phyloP scores from a whole-genome alignment of 2,329 filamentous ascomycete genomes.

The Epichloe gansuensis region DNA sequence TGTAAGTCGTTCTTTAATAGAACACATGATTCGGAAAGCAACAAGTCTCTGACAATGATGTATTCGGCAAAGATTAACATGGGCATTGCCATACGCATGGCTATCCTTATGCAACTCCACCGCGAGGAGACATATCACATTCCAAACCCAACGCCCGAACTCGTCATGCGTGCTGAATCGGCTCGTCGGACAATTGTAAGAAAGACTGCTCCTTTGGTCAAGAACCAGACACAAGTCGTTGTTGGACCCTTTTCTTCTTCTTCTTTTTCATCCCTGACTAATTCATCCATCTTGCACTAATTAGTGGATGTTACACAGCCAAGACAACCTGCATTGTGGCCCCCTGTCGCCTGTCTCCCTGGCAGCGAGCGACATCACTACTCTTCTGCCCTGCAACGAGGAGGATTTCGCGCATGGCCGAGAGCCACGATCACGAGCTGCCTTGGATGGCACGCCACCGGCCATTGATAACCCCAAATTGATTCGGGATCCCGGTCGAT shows the following conservation, averaged over 20 bases:
- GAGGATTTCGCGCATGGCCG: constrained; percentile 35
- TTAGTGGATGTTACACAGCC: constrained; percentile 47
- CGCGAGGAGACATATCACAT: constrained; percentile 40
- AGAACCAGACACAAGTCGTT: not conserved
- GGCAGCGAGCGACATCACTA: constrained; percentile 38
- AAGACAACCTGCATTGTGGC: constrained; percentile 43
- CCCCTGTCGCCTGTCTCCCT: constrained; percentile 38
- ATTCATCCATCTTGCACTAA: not conserved
- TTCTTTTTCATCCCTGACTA: not conserved
- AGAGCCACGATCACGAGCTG: constrained; percentile 36
- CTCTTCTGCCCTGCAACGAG: constrained; percentile 40
- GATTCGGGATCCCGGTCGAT: constrained; percentile 30
- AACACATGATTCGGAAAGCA: not conserved
- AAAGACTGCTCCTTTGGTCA: constrained; percentile 1
- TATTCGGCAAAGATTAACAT: constrained; percentile 34
- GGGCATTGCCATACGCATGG: constrained; percentile 43
- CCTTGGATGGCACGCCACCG: constrained; percentile 39
- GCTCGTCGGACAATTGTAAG: constrained; percentile 41
- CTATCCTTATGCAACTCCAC: constrained; percentile 40
- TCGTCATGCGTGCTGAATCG: constrained; percentile 39
- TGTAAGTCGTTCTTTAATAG: constrained; percentile 22
- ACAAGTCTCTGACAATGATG: not conserved
- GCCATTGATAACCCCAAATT: constrained; percentile 33
- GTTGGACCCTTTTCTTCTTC: not conserved
- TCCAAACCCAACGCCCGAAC: constrained; percentile 27